Base-by-base conservation (phyloP, 2,329 filamentous ascomycete genomes). In the Ophiostoma australiae region DNA sequence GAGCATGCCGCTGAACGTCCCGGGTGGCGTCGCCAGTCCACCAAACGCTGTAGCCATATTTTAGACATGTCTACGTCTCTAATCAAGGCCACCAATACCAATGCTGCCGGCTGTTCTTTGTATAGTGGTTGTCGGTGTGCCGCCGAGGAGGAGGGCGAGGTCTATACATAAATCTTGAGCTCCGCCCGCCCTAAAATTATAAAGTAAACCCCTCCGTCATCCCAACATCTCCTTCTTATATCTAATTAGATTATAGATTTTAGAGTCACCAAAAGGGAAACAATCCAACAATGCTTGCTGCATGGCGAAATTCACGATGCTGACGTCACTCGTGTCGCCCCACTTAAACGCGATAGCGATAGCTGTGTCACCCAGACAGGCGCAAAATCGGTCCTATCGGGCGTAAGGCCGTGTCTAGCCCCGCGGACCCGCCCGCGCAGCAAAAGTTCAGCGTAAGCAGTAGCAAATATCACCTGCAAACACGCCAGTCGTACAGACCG, bases 1-100 rank as follows among this genome's bases (percentile, higher is more conserved):
- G 52, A 58, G 52, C 52, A 58, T 58, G n/a, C 52, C 52, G n/a
- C n/a, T 58, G n/a, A 58, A 58, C n/a, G 52, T 58, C 3, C 52
- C 52, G 1, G 52, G 52, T 58, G 52, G 52, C 27, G 52, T 58
- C 7, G 52, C 52, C 52, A 58, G 52, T 58, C 52, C 52, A 17
- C 52, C 52, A 17, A 23, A 58, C 27, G 52, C 52, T 13, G 52
- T 58, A 7, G 52, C n/a, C n/a, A 58, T 58, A 23, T 58, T 58
- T 27, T 58, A 58, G 52, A 58, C 27, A 13, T 31, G 27, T 31
- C 27, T 31, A 4, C 3, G 0, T 58, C 52, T 58, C 13, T 23
- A 13, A 27, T 27, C 1, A 23, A 58, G 3, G 4, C n/a, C 3
- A 11, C 1, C 15, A 20, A n/a, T 48, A 20, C 17, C 44, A 17